Evolutionary conservation across 108 stramenopile species (phyloP).

Genomic region (Pseudonitzschia multistriata): DNA sequence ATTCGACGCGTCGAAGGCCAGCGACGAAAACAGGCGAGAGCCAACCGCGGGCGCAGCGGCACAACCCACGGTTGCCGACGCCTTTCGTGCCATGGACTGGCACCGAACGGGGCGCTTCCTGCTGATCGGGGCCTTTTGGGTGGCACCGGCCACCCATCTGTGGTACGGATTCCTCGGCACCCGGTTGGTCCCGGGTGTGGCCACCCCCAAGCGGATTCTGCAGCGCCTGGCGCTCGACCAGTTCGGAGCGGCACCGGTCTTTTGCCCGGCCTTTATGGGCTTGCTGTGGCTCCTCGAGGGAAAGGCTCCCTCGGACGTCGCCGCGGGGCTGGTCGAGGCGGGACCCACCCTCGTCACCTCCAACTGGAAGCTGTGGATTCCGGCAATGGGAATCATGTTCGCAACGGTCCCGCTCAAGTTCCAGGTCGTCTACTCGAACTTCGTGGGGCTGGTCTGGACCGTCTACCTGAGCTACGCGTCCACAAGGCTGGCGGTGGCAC

Average conservation of each 20-base stretch:
- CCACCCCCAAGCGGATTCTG: constrained; percentile 21
- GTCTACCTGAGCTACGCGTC: constrained; percentile 42
- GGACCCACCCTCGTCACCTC: constrained; percentile 54
- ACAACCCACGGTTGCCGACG: neutral
- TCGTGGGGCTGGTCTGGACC: constrained; percentile 86
- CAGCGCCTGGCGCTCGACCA: constrained; percentile 72
- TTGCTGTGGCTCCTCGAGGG: constrained; percentile 71
- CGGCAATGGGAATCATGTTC: constrained; percentile 79
- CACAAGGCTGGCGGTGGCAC: neutral
- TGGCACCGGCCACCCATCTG: constrained; percentile 77
- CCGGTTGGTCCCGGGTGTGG: constrained; percentile 17
- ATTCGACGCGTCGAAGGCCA: neutral
- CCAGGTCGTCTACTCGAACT: constrained; percentile 80
- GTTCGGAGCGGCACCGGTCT: constrained; percentile 69
- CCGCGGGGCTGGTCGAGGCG: constrained; percentile 29
- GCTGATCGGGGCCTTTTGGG: constrained; percentile 61
- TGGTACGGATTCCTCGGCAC: constrained; percentile 61
- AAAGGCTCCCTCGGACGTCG: neutral
- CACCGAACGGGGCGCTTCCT: constrained; percentile 61
- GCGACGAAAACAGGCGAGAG: neutral
- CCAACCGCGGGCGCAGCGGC: neutral
- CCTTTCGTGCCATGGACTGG: constrained; percentile 30
- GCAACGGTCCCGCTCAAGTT: constrained; percentile 61
- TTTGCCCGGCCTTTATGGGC: constrained; percentile 63
- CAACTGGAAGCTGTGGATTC: constrained; percentile 84